Base-by-base conservation (phyloP, 495 filamentous ascomycete species). In the Rusavskia elegans region DNA sequence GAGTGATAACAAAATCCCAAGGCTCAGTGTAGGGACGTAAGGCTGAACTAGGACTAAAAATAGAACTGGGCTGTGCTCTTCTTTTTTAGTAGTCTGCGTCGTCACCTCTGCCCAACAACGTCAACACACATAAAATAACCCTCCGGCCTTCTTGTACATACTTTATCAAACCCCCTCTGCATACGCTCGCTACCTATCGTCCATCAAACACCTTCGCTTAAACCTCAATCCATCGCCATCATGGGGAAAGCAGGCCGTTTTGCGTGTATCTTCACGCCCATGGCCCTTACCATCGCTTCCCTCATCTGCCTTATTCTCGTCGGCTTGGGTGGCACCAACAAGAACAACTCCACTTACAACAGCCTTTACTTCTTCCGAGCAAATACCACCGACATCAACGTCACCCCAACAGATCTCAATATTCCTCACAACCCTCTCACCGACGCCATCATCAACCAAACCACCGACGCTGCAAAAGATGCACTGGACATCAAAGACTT, bases 191-290 rank as follows among this genome's bases (percentile, higher is more conserved):
- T 46, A 46, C 13, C 21, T n/a, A 42, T 42, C 39, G 19, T 11
- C 20, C n/a, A 42, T 42, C 39, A 11, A 35, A 3, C 32, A 35
- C 39, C 4, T 19, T 42, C 39, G 39, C 39, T 42, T 21, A 11
- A 42, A 42, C 3, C n/a, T 21, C 39, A 19, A 9, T 10, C n/a
- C 5, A 54, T 54, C 45, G 49, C 49, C 66, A 77, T 54, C 54
- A 84, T 84, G 81, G 80, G 79, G 45, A 84, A 81, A 74, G 74
- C 74, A 57, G 87, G 85, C 59, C 78, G 87, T 59, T 76, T 88
- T 56, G 69, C 81, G 57, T 93, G 87, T 68, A 87, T 92, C 71
- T 75, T 82, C 69, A 69, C 82, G 68, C 87, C 88, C 50, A 85
- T 89, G 68, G 70, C 73, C 52, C 72, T 88, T 58, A 89, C 83